These are phyloP conservation scores for Kuraishia molischiana DNA, from an alignment of 805 yeast genomes.

Conservation along the genomic window DNA sequence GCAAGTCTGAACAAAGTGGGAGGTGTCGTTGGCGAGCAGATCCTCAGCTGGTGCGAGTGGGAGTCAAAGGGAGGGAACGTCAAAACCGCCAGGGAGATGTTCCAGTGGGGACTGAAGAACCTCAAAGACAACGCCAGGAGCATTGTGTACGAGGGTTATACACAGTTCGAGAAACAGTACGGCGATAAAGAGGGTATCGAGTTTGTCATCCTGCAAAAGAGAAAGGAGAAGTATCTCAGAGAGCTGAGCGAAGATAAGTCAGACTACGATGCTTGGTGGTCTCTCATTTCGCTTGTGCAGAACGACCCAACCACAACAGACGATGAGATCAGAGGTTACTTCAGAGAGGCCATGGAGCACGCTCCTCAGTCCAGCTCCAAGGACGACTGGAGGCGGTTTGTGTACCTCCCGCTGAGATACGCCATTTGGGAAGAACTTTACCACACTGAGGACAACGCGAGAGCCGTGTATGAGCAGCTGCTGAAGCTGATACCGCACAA, in stretches of 20 bases:
- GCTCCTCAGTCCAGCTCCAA: conserved; percentile 26
- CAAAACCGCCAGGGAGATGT: conserved; percentile 56
- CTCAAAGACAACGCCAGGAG: conserved; percentile 28
- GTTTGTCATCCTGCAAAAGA: conserved; percentile 37
- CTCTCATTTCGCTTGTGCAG: conserved; percentile 43
- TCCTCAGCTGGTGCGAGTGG: conserved; percentile 58
- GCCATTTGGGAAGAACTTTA: conserved; percentile 51
- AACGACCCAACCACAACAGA: conserved; percentile 20
- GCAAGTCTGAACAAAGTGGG: conserved; percentile 33
- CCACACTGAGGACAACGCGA: conserved; percentile 32
- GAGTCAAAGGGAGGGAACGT: conserved; percentile 51
- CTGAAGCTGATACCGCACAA: conserved; percentile 45
- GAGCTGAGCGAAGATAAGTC: conserved; percentile 24
- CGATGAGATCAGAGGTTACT: conserved; percentile 22
- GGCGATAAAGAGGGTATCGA: conserved; percentile 51
- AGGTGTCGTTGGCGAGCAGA: conserved; percentile 21
- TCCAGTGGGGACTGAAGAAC: conserved; percentile 35
- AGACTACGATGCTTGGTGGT: conserved; percentile 83
- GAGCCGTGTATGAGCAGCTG: conserved; percentile 41
- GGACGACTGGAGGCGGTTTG: conserved; percentile 56
- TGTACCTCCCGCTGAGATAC: conserved; percentile 61
- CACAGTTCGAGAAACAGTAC: conserved; percentile 55
- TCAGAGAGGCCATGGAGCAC: conserved; percentile 32
- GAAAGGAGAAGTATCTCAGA: conserved; percentile 45
- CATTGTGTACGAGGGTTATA: conserved; percentile 28